Conservation (phyloP, 2,329 filamentous ascomycete species). For the Colletotrichum theobromicola region DNA sequence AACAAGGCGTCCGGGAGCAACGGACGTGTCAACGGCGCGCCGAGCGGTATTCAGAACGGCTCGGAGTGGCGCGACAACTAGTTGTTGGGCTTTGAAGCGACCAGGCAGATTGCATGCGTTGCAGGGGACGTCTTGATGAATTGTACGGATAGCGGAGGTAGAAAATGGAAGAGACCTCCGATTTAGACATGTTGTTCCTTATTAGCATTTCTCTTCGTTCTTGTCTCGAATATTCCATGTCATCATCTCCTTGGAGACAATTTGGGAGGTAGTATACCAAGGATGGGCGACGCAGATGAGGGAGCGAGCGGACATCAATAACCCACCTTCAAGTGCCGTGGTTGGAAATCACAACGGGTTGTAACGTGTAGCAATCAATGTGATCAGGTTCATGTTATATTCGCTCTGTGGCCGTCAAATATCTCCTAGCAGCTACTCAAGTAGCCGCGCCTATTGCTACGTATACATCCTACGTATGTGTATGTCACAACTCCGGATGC, state of each 20-base stretch:
- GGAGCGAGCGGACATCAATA: not conserved
- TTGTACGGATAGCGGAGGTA: not conserved
- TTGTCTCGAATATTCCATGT: not conserved
- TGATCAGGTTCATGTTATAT: not conserved
- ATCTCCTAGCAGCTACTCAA: not conserved
- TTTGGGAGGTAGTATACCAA: not conserved
- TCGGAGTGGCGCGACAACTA: conserved; percentile 49
- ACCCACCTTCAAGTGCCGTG: not conserved
- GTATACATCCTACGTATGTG: not conserved
- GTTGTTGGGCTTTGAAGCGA: not conserved
- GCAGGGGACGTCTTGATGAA: not conserved
- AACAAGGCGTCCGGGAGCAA: conserved; percentile 23
- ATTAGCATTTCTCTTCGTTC: not conserved
- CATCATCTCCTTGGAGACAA: not conserved
- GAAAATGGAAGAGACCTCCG: not conserved
- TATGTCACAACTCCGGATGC: not conserved
- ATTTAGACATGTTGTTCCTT: not conserved
- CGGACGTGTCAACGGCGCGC: conserved; percentile 28
- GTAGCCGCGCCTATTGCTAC: not conserved
- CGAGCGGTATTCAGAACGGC: conserved; percentile 48
- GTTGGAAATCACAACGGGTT: not conserved
- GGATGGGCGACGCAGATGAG: not conserved
- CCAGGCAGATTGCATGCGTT: not conserved
- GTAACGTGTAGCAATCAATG: not conserved
- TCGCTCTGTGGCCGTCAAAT: not conserved